Percentiles rank a stretch among this genome's conserved stretches.
Evolutionary conservation across 2,329 filamentous ascomycete genomes (phyloP).

Genomic region (Fusarium sp.): DNA sequence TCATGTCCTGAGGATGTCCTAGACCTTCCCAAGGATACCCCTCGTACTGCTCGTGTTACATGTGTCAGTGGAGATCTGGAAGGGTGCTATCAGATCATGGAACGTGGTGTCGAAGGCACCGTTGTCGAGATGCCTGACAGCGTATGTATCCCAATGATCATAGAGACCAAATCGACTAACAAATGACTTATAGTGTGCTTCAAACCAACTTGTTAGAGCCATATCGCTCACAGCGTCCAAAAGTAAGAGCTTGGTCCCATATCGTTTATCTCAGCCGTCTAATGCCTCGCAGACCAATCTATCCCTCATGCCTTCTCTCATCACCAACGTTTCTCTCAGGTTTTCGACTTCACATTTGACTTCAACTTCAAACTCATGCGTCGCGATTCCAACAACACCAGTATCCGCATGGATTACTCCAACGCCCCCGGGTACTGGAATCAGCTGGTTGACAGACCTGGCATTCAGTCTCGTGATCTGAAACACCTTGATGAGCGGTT

Average conservation of each 20-base stretch:
- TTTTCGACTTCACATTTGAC: conserved; percentile 10
- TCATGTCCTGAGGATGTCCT: not conserved
- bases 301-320: not conserved
- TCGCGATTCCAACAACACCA: not conserved
- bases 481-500: not conserved
- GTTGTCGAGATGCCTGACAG: conserved; percentile 18
- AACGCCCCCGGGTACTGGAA: not conserved
- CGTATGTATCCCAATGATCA: not conserved
- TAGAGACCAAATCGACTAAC: not conserved
- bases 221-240: not conserved
- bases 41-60: not conserved
- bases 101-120: conserved; percentile 5
- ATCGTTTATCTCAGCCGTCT: not conserved
- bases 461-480: not conserved
- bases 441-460: not conserved
- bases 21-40: conserved; percentile 9
- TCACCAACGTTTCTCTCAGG: not conserved
- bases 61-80: conserved; percentile 2
- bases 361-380: not conserved
- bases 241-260: not conserved
- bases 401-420: not conserved
- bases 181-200: not conserved
- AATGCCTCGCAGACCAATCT: not conserved
- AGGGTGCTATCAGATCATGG: conserved; percentile 9
- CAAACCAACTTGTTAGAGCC: conserved; percentile 2